These are phyloP conservation scores for Dioscorea zingiberensis DNA, from an alignment of 106 monocot species.

Conservation along the genomic window DNA sequence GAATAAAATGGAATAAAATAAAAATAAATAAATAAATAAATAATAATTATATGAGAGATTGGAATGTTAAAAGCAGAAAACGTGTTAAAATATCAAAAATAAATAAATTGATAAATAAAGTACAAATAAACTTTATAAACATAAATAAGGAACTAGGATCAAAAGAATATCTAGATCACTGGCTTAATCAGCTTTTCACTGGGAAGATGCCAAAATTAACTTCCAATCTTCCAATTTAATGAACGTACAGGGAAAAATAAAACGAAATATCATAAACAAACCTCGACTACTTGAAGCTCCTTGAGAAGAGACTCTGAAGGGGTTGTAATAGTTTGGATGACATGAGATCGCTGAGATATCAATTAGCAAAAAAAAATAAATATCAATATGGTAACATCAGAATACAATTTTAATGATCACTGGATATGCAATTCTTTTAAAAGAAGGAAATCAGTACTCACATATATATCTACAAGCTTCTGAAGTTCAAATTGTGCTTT, in stretches of 20 bases:
- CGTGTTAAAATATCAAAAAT: too few species aligned
- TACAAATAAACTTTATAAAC: too few species aligned
- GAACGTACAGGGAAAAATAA: too few species aligned
- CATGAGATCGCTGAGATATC: slow-evolving; percentile 51
- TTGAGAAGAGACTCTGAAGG: slow-evolving; percentile 78
- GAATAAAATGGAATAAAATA: too few species aligned
- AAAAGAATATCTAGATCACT: neutral
- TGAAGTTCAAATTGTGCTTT: slow-evolving; percentile 76
- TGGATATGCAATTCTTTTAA: neutral
- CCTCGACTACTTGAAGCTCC: slow-evolving; percentile 72
- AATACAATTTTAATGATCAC: neutral
- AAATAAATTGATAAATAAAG: too few species aligned
- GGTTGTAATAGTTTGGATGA: slow-evolving; percentile 57
- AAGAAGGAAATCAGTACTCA: slow-evolving; percentile 19
- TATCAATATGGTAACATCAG: neutral
- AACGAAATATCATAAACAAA: slow-evolving; percentile 7
- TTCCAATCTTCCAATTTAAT: neutral
- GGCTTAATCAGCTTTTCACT: neutral
- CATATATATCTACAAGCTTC: slow-evolving; percentile 77
- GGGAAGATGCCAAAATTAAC: too few species aligned
- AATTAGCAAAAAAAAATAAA: neutral
- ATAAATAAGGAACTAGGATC: neutral
- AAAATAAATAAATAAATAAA: too few species aligned
- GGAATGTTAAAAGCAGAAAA: too few species aligned
- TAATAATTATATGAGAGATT: too few species aligned